Conservation (phyloP, 257 asterid genomes). For the Solanum clarkiae region DNA sequence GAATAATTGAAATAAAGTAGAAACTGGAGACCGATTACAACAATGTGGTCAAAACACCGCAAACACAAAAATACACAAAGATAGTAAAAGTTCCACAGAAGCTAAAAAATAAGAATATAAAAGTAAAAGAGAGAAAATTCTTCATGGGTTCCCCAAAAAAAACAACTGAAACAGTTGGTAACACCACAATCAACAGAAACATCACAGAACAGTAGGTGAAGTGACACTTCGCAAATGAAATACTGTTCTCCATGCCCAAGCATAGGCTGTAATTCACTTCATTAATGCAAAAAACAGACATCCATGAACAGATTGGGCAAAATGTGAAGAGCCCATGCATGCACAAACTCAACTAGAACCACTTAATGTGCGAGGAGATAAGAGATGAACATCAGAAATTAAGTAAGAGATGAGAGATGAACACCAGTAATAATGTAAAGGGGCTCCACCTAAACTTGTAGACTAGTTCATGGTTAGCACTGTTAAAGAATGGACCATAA, state of each 20-base stretch:
- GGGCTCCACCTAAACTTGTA: not conserved
- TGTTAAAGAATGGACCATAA: not conserved
- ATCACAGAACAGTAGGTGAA: not conserved
- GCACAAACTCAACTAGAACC: not conserved
- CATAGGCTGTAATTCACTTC: not conserved
- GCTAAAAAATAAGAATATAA: not conserved
- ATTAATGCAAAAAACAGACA: not conserved
- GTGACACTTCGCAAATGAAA: not conserved
- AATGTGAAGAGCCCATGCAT: not conserved
- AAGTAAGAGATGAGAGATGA: not conserved
- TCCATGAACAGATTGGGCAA: not conserved
- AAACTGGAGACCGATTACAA: not conserved
- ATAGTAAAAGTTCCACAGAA: not conserved
- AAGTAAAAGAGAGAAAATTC: not conserved
- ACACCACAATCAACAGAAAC: not conserved
- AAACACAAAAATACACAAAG: not conserved
- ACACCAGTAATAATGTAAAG: not conserved
- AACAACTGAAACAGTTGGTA: not conserved
- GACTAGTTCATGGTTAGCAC: not conserved
- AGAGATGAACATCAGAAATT: not conserved
- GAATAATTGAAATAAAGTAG: not conserved
- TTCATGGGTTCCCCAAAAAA: not conserved
- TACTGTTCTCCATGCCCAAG: not conserved
- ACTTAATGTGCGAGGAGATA: not conserved
- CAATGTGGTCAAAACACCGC: not conserved